These are phyloP conservation scores for Epichloe sp. DNA, from an alignment of 2,329 filamentous ascomycete species.

Conservation along the genomic window DNA sequence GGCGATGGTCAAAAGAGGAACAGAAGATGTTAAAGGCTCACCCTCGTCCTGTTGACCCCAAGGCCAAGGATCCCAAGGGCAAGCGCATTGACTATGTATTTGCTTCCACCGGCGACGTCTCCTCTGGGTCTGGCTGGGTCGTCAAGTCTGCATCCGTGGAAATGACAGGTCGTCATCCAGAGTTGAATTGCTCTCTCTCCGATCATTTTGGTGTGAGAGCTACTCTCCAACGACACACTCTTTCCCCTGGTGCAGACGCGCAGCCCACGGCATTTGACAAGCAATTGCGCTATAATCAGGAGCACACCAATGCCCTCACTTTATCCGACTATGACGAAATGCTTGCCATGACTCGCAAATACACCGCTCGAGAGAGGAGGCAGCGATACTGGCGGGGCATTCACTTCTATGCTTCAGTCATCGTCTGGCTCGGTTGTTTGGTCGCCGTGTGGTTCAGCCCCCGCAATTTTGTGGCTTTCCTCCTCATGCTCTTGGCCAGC, in stretches of 20 bases:
- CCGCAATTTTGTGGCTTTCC: slow-evolving; percentile 61
- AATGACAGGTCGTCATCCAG: slow-evolving; percentile 71
- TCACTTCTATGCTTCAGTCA: slow-evolving; percentile 59
- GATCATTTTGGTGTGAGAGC: slow-evolving; percentile 91
- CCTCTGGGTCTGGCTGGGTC: slow-evolving; percentile 41
- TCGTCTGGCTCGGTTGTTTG: slow-evolving; percentile 59
- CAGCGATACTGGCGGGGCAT: slow-evolving; percentile 59
- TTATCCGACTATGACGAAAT: slow-evolving; percentile 46
- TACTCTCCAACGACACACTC: slow-evolving; percentile 45
- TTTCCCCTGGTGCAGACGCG: slow-evolving; percentile 10
- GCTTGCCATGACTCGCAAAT: slow-evolving; percentile 53
- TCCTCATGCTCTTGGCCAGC: slow-evolving; percentile 69
- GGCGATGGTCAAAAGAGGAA: slow-evolving; percentile 69
- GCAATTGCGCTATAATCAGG: slow-evolving; percentile 18
- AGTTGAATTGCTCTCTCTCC: slow-evolving; percentile 72
- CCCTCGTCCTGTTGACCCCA: slow-evolving; percentile 43
- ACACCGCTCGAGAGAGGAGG: slow-evolving; percentile 54
- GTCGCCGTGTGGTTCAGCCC: slow-evolving; percentile 80
- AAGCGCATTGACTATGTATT: slow-evolving; percentile 95
- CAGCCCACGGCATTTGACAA: slow-evolving; percentile 15
- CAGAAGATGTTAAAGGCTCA: slow-evolving; percentile 53
- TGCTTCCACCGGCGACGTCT: slow-evolving; percentile 40
- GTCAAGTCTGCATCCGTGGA: slow-evolving; percentile 60
- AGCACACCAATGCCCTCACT: slow-evolving; percentile 10
- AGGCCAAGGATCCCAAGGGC: slow-evolving; percentile 57